Evolutionary conservation across 352 stramenopile genomes (phyloP), one percentile per base, ranked within the genome.

Genomic region (Phytopythium vexans): DNA sequence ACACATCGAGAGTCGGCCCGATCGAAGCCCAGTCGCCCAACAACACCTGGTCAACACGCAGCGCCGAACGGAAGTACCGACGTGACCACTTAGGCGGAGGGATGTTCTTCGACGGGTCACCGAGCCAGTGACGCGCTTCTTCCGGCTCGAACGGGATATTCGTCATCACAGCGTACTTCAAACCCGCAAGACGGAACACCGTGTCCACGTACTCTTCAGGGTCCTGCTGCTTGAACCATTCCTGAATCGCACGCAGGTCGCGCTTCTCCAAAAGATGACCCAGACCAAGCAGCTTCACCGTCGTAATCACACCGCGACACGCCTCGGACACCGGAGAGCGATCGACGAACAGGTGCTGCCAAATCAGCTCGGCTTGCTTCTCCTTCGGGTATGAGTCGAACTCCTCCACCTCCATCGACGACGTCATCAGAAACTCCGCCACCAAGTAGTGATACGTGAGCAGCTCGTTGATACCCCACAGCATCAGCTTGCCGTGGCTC

Each of bases 381-480:
- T 76, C 60, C 72, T 92, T 95, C 31, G 66, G 68, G 42, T 84
- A 76, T 27, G 74, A 62, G 65, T 94, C 95, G 62, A 97, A 97
- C 45, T 62, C 55, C 49, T 95, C 81, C 6, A 88, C 80, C 36
- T 77, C 66, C 12, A 86, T 72, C 14, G 82, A 66, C n/a, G 78
- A 82, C 16, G 86, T 97, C 60, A 95, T 93, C 56, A 97, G 89
- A 61, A 92, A 97, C 75, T 98, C 93, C 3, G 91, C 88, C 14
- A 98, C 91, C 9, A 98, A 69, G 66, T 98, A 98, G 71, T 98
- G 94, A 66, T 98, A 98, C 16, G 91, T 98, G 33, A 98, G 72
- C 38, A 98, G 66, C 58, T 97, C 91, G 68, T 98, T 90, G 42
- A 98, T 88, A 27, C 91, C 92, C 84, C 86, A 97, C 1, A 97